Percentiles rank a stretch among this genome's conserved stretches.
Conservation (phyloP, 2,329 filamentous ascomycete species). For the Podosphaera fusca region DNA sequence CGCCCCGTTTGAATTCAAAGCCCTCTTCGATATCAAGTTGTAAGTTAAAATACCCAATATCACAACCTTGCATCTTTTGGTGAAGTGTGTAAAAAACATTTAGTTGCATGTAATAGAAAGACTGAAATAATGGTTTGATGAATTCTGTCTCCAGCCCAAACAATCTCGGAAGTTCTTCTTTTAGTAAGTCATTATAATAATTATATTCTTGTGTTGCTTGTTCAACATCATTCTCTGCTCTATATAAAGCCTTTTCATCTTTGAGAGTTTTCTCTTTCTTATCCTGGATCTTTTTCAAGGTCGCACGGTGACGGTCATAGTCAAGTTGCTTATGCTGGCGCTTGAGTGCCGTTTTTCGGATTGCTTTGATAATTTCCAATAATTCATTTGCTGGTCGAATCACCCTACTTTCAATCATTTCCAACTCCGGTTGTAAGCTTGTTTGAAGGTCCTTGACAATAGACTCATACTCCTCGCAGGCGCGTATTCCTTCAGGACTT, state of each 20-base stretch:
- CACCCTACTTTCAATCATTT: constrained; percentile 87
- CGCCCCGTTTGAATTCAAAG: constrained; percentile 70
- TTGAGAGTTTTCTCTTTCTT: constrained; percentile 94
- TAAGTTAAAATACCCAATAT: constrained; percentile 94
- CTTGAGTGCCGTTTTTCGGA: constrained; percentile 71
- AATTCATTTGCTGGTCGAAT: constrained; percentile 86
- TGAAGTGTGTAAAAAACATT: constrained; percentile 98
- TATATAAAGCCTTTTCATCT: constrained; percentile 94
- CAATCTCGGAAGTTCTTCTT: constrained; percentile 82
- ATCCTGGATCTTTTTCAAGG: constrained; percentile 83
- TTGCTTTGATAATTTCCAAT: constrained; percentile 82
- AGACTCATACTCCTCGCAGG: constrained; percentile 87
- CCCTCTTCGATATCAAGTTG: constrained; percentile 77
- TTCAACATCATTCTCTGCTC: constrained; percentile 79
- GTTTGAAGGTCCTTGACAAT: constrained; percentile 80
- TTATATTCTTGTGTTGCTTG: constrained; percentile 87
- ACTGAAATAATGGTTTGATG: constrained; percentile 91
- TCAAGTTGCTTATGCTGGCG: constrained; percentile 95
- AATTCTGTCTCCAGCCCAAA: constrained; percentile 82
- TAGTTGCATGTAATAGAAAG: constrained; percentile 99
- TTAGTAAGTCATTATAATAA: constrained; percentile 92
- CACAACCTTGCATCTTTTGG: constrained; percentile 90
- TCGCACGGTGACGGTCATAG: constrained; percentile 65
- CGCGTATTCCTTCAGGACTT: constrained; percentile 78
- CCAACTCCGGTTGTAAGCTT: constrained; percentile 71